Percentiles rank a stretch among this genome's conserved stretches.
These are phyloP conservation scores for Asterella californica DNA, from an alignment of 225 moss, liverwort and hornwort species.

Conservation along the genomic window DNA sequence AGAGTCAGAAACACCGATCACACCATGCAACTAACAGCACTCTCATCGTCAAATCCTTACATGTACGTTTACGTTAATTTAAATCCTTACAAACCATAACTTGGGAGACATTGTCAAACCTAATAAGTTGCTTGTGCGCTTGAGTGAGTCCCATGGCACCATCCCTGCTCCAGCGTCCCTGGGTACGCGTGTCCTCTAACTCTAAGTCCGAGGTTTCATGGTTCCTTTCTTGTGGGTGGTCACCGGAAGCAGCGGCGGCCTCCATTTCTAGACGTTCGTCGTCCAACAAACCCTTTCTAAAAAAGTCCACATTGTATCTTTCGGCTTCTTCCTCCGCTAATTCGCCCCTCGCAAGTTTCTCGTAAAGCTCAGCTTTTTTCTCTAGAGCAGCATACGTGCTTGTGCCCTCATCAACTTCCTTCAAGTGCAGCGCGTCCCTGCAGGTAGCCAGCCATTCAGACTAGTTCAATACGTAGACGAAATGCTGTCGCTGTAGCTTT, in stretches of 20 bases:
- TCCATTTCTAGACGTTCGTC: constrained; percentile 77
- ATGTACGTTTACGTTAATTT: too few relatives aligned
- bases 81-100: background rate
- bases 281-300: constrained; percentile 71
- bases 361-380: constrained; percentile 95
- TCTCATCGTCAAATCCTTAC: background rate
- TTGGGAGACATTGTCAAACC: constrained; percentile 11
- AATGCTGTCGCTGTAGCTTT: too few relatives aligned
- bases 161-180: constrained; percentile 47
- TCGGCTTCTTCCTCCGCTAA: constrained; percentile 71
- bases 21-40: background rate
- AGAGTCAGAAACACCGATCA: too few relatives aligned
- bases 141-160: constrained; percentile 53
- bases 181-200: constrained; percentile 25
- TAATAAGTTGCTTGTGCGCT: constrained; percentile 78
- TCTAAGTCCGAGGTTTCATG: constrained; percentile 22
- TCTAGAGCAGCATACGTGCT: constrained; percentile 82
- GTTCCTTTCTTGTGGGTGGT: constrained; percentile 20
- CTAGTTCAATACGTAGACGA: too few relatives aligned
- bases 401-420: constrained; percentile 61
- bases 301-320: constrained; percentile 81
- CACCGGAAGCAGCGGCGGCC: constrained; percentile 14
- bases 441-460: background rate
- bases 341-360: constrained; percentile 79
- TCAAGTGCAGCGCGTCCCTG: constrained; percentile 80